Evolutionary conservation across 768 basidiomycete species (phyloP), one percentile per base, ranked within the genome.

Genomic region (Tulasnella sp.): DNA sequence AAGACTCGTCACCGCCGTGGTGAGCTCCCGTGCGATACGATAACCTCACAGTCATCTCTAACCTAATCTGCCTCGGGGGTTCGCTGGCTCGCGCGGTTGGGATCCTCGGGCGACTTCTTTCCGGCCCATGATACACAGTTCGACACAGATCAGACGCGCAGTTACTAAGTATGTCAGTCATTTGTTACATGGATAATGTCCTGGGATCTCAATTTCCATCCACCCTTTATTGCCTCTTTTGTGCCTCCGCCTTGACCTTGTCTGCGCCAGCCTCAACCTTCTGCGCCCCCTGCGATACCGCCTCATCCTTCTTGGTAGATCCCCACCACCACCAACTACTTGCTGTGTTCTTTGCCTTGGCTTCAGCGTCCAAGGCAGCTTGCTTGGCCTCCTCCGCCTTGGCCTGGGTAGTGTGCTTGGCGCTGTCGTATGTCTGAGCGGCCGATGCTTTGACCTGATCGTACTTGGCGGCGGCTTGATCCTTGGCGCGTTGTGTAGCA

Each of bases 271-370:
- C 43, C 27, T 56, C 54, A 11, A 56, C 54, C 43, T 56, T 56
- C 15, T 29, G 29, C 12, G 54, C 54, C 7, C 19, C 42, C 19
- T 56, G 43, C 21, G 38, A 24, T 43, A 43, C 44, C 45, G 29
- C 43, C 9, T 56, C 54, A 21, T 56, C 42, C 1, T 38, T 22
- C 54, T 56, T 56, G 25, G 41, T 44, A 15, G 54, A 56, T 29
- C 54, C 54, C 54, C 54, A 56, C 38, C 54, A 43, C 42, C 42
- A 56, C 54, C 54, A 56, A 27, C 43, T 45, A 42, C 54, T 56
- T 1, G 54, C 54, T 4, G 54, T 56, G 21, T 25, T 45, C 45
- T 56, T 43, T 4, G 54, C 42, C 45, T 44, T 45, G 17, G 41
- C 43, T 8, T 44, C 43, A 17, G 54, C 54, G 2, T 56, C n/a